Evolutionary conservation across 2,329 filamentous ascomycete species (phyloP).

Genomic region (Pseudocercospora cruenta): DNA sequence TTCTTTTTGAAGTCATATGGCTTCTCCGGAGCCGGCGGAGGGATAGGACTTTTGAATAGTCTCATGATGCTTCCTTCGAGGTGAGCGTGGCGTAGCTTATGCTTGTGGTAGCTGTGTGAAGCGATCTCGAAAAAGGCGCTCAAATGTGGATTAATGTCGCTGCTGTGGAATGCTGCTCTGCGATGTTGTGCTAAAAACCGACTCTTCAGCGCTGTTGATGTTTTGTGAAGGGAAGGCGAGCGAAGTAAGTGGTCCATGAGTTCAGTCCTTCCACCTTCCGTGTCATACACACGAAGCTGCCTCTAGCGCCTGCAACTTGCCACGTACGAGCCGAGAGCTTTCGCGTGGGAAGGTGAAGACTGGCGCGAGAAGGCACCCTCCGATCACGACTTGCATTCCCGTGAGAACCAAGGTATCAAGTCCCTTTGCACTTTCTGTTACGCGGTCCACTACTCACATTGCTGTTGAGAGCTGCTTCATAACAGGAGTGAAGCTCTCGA

Average conservation of each 20-base stretch:
- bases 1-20: no score
- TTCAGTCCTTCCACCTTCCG: neutral
- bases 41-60: no score
- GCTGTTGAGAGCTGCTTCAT: neutral
- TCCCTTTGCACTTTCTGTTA: neutral
- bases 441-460: neutral
- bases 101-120: no score
- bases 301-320: neutral
- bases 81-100: no score
- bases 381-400: neutral
- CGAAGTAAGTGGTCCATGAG: neutral
- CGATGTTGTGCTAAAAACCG: neutral
- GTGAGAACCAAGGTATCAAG: neutral
- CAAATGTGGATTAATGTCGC: neutral
- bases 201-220: neutral
- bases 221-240: neutral
- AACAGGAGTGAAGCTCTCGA: neutral
- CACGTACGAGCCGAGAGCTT: neutral
- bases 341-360: neutral
- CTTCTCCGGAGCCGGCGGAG: no score
- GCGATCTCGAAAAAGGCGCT: neutral
- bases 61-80: no score
- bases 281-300: neutral
- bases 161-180: neutral
- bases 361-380: neutral